Evolutionary conservation across 2,329 filamentous ascomycete species (phyloP).

Genomic region (Arthrobotrys megalospora): DNA sequence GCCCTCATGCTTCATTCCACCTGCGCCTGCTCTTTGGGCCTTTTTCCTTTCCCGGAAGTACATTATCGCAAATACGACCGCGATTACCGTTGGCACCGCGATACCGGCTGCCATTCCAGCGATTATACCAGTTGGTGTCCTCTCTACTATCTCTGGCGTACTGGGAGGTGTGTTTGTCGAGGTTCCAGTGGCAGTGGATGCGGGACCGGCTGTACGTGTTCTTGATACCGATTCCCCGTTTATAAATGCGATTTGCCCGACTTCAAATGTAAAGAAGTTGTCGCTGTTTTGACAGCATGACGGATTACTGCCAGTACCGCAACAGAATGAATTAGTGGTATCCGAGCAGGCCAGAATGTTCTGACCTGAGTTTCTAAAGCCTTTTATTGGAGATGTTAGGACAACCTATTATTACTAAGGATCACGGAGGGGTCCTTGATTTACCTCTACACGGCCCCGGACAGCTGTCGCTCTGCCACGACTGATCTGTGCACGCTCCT

Average conservation of each 20-base stretch:
- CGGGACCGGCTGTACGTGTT: conserved; percentile 1
- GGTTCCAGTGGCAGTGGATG: neutral
- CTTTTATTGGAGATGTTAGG: conserved; percentile 8
- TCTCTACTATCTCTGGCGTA: conserved; percentile 20
- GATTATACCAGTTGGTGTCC: conserved; percentile 32
- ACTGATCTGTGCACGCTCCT: conserved; percentile 53
- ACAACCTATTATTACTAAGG: neutral
- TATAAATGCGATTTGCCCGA: conserved; percentile 57
- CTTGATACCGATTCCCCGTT: conserved; percentile 45
- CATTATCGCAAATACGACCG: conserved; percentile 32
- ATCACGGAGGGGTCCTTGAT: neutral
- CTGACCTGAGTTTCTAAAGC: conserved; percentile 42
- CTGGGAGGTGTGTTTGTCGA: neutral
- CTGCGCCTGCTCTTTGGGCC: neutral
- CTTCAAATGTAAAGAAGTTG: conserved; percentile 43
- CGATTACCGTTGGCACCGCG: conserved; percentile 27
- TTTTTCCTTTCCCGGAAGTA: conserved; percentile 53
- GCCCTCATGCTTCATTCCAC: neutral
- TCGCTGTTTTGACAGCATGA: conserved; percentile 39
- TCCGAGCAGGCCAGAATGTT: conserved; percentile 54
- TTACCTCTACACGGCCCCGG: conserved; percentile 51
- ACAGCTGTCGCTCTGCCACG: conserved; percentile 54
- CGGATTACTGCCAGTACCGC: conserved; percentile 43
- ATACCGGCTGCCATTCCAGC: conserved; percentile 40
- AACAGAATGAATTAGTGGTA: conserved; percentile 40